Conservation (phyloP, 495 filamentous ascomycete genomes). For the Xylaria flabelliformis region DNA sequence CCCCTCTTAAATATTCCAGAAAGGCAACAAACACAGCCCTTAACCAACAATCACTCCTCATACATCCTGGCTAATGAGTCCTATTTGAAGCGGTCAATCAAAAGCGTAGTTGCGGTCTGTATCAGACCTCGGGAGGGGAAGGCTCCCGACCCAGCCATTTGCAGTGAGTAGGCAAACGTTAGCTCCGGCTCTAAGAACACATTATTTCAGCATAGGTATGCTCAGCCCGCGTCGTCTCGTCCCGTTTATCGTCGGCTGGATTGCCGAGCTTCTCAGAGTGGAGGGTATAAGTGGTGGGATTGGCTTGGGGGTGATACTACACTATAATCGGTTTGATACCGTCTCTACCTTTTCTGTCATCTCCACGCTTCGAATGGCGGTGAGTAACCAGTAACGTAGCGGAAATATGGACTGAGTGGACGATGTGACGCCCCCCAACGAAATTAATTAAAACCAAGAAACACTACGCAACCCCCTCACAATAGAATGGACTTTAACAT, state of each 20-base stretch:
- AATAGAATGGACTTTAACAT: not conserved
- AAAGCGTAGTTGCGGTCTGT: not conserved
- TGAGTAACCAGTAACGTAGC: slow-evolving; percentile 17
- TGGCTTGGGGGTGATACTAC: slow-evolving; percentile 25
- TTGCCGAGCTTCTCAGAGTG: slow-evolving; percentile 7
- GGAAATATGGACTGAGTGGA: slow-evolving; percentile 11
- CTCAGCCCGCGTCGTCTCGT: not conserved
- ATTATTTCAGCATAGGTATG: not conserved
- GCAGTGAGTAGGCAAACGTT: not conserved
- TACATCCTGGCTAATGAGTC: not conserved
- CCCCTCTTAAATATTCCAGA: slow-evolving; percentile 18
- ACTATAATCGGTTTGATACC: slow-evolving; percentile 17
- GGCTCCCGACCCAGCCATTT: not conserved
- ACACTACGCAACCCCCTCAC: slow-evolving; percentile 3
- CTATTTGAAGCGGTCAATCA: slow-evolving; percentile 21
- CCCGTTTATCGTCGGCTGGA: slow-evolving; percentile 17
- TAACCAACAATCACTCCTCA: not conserved
- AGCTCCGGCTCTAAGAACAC: slow-evolving; percentile 7
- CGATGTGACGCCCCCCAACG: slow-evolving; percentile 11
- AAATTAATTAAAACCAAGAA: slow-evolving; percentile 8
- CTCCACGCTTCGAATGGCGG: slow-evolving; percentile 21
- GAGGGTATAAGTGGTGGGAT: slow-evolving; percentile 16
- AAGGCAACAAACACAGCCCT: slow-evolving; percentile 18
- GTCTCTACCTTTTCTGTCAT: not conserved
- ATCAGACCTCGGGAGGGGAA: not conserved